Percentiles rank a stretch among this genome's conserved stretches.
These are phyloP conservation scores for Macrophomina tecta DNA, from an alignment of 2,329 filamentous ascomycete species.

Conservation along the genomic window DNA sequence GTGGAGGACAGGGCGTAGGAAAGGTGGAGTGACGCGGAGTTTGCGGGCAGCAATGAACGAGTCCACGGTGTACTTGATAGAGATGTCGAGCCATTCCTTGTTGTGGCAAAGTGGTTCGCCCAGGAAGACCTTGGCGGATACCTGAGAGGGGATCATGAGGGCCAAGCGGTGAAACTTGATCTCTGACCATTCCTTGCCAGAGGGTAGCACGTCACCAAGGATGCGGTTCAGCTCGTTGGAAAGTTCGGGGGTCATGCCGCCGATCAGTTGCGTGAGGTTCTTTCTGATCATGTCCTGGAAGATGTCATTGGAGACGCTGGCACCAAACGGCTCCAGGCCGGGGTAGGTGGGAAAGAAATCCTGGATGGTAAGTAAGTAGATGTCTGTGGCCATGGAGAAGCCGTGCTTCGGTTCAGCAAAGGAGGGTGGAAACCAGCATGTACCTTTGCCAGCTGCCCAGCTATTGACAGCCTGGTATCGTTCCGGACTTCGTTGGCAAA, in stretches of 20 bases:
- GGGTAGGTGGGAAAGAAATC: conserved; percentile 8
- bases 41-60: conserved; percentile 41
- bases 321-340: conserved; percentile 1
- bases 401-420: neutral
- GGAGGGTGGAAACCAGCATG: neutral
- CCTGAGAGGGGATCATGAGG: conserved; percentile 46
- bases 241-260: neutral
- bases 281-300: conserved; percentile 6
- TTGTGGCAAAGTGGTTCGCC: conserved; percentile 46
- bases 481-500: conserved; percentile 6
- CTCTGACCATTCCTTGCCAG: conserved; percentile 28
- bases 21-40: conserved; percentile 43
- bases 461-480: conserved; percentile 1
- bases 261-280: conserved; percentile 5
- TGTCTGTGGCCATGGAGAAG: neutral
- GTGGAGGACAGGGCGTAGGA: conserved; percentile 44
- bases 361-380: neutral
- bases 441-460: conserved; percentile 10
- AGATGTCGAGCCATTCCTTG: conserved; percentile 47
- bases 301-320: neutral
- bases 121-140: conserved; percentile 41
- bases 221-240: neutral
- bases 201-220: conserved; percentile 21
- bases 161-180: conserved; percentile 41
- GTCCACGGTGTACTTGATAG: conserved; percentile 45